phyloP scores from a whole-genome alignment of 768 basidiomycete species.

The Mrakia blollopis region DNA sequence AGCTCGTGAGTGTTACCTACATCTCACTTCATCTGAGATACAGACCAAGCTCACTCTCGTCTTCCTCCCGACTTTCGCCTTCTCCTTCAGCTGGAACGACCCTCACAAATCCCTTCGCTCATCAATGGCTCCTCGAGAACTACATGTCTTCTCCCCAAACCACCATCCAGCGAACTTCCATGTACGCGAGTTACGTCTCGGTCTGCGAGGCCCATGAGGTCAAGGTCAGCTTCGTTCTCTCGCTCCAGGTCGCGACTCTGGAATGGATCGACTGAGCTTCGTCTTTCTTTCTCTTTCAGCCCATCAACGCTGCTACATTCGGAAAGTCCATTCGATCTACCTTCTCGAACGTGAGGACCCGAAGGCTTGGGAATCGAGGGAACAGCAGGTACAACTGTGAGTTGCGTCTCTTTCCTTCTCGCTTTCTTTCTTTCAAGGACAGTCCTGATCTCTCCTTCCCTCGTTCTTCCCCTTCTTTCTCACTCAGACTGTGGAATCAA shows the following conservation, averaged over 20 bases:
- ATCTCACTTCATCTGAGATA: not conserved
- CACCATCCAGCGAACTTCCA: slow-evolving; percentile 6
- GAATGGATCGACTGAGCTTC: not conserved
- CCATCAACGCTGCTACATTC: slow-evolving; percentile 91
- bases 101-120: slow-evolving; percentile 7
- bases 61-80: no score
- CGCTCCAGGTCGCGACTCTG: not conserved
- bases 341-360: slow-evolving; percentile 91
- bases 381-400: slow-evolving; percentile 95
- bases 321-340: slow-evolving; percentile 91
- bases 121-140: slow-evolving; percentile 8
- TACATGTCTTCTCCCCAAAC: not conserved
- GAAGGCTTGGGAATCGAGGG: slow-evolving; percentile 83
- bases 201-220: not conserved
- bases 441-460: not conserved
- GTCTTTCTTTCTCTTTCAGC: slow-evolving; percentile 57
- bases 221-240: slow-evolving; percentile 2
- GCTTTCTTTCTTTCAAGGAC: not conserved
- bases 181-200: slow-evolving; percentile 21
- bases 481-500: not conserved
- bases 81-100: not conserved
- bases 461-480: not conserved
- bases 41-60: not conserved
- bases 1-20: not conserved
- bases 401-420: slow-evolving; percentile 39